Percentiles rank a stretch among this genome's conserved stretches.
Evolutionary conservation across 108 stramenopile genomes (phyloP).

Genomic region (Seminavis robusta): DNA sequence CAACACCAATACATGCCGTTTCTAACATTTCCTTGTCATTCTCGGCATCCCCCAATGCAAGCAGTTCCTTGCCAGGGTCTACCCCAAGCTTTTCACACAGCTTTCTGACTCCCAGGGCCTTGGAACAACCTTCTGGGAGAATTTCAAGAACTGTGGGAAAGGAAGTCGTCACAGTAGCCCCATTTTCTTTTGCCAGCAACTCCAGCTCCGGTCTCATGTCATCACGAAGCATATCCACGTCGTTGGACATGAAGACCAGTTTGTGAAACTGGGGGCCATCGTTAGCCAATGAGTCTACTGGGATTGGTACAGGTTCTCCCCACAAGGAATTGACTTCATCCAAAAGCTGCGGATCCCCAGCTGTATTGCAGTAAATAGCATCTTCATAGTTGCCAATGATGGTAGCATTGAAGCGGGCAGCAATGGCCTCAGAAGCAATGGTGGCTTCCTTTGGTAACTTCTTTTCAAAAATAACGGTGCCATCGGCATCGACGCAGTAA

Average conservation of each 20-base stretch:
- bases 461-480: constrained; percentile 82
- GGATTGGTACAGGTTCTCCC: constrained; percentile 65
- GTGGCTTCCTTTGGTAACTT: constrained; percentile 46
- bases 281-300: constrained; percentile 25
- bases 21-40: constrained; percentile 85
- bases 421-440: constrained; percentile 56
- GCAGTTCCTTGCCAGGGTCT: constrained; percentile 47
- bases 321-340: constrained; percentile 60
- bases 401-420: constrained; percentile 43
- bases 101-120: constrained; percentile 77
- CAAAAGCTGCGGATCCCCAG: constrained; percentile 46
- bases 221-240: constrained; percentile 41
- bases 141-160: constrained; percentile 87
- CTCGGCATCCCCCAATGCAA: constrained; percentile 89
- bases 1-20: constrained; percentile 71
- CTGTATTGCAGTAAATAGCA: constrained; percentile 55
- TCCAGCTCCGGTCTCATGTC: constrained; percentile 64
- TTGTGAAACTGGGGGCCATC: constrained; percentile 73
- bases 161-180: constrained; percentile 72
- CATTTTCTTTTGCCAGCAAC: constrained; percentile 41
- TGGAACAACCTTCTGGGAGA: constrained; percentile 84
- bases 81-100: constrained; percentile 71
- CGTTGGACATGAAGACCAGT: constrained; percentile 68
- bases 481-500: constrained; percentile 69
- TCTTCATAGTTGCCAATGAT: constrained; percentile 87